Evolutionary conservation across 176 grass and related monocot genomes (phyloP), one percentile per base, ranked within the genome.

Genomic region (Phoenix roebelenii): DNA sequence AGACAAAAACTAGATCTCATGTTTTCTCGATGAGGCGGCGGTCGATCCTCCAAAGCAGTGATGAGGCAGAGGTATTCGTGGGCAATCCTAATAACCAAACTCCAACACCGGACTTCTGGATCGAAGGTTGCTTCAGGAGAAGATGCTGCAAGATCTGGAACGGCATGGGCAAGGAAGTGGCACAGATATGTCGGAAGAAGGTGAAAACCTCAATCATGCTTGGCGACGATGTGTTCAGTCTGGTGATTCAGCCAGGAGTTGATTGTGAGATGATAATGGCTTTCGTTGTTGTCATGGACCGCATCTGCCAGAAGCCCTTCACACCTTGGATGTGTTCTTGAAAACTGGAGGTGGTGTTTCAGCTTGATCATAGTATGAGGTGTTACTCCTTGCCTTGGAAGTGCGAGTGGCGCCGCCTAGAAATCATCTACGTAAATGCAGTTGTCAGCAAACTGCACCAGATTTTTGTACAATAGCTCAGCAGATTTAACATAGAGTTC

Each of bases 211-310:
- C 82, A 1, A 76, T 73, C 58, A 39, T 75, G 16, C 82, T 98
- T 62, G 76, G 81, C 0, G 70, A 91, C 61, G 93, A 98, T 44
- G 93, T 98, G 57, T 98, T 98, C 85, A 98, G 54, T 78, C 78
- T 98, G 44, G 63, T 78, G 14, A 70, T 98, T 57, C 70, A 71
- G 25, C 81, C 84, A 1, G 76, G 70, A 32, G 67, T 80, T 5
- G 87, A 98, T 12, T 75, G 32, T 23, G 54, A 76, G 3, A 75
- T 79, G 9, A 25, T 92, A 68, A 92, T 98, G 93, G 93, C 93
- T 0, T 66, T 98, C 22, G 65, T 98, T 3, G 81, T 98, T 3
- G 68, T 92, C 57, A 88, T 98, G 87, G 93, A 98, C 59, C 69
- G 93, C 51, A 92, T 88, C 24, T 91, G 83, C 39, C 80, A 29